Percentiles rank a stretch among this genome's conserved stretches.
Conservation (phyloP, 208 protist genomes). For the Vickermania spadyakhi region DNA sequence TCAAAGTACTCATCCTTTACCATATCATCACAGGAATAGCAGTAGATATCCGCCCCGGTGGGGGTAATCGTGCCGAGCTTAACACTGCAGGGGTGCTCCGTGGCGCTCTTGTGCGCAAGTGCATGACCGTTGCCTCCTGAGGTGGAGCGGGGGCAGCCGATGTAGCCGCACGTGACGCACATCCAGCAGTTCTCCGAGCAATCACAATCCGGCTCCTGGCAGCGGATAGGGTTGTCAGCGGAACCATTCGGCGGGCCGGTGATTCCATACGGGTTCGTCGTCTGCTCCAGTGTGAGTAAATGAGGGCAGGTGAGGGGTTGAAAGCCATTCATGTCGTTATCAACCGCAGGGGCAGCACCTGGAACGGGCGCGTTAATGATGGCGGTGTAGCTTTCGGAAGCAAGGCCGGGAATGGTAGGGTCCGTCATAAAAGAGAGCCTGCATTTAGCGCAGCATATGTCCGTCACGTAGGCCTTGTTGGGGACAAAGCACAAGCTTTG, state of each 20-base stretch:
- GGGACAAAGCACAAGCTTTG: constrained; percentile 55
- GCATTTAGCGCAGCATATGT: constrained; percentile 51
- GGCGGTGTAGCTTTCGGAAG: constrained; percentile 32
- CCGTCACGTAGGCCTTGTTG: constrained; percentile 57
- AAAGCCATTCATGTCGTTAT: constrained; percentile 12
- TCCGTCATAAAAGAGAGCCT: constrained; percentile 20
- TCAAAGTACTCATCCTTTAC: constrained; percentile 90
- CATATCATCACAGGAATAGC: constrained; percentile 94
- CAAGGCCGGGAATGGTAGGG: constrained; percentile 25
- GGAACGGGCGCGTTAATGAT: constrained; percentile 53
- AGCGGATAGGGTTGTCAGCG: constrained; percentile 26
- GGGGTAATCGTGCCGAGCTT: constrained; percentile 96
- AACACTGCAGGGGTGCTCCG: constrained; percentile 87
- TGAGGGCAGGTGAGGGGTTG: constrained; percentile 63
- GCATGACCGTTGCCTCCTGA: constrained; percentile 94
- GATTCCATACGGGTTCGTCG: constrained; percentile 35
- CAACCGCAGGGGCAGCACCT: constrained; percentile 30
- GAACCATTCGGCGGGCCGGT: constrained; percentile 18
- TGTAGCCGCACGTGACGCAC: constrained; percentile 89
- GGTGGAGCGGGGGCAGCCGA: constrained; percentile 92
- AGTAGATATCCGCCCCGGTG: constrained; percentile 88
- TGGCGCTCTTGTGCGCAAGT: constrained; percentile 76
- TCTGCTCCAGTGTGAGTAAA: constrained; percentile 71
- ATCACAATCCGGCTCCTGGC: constrained; percentile 54
- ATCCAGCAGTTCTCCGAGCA: constrained; percentile 94